Percentiles rank a stretch among this genome's conserved stretches.
These are phyloP conservation scores for Elsinoe fawcettii DNA, from an alignment of 2,329 filamentous ascomycete species.

Conservation along the genomic window DNA sequence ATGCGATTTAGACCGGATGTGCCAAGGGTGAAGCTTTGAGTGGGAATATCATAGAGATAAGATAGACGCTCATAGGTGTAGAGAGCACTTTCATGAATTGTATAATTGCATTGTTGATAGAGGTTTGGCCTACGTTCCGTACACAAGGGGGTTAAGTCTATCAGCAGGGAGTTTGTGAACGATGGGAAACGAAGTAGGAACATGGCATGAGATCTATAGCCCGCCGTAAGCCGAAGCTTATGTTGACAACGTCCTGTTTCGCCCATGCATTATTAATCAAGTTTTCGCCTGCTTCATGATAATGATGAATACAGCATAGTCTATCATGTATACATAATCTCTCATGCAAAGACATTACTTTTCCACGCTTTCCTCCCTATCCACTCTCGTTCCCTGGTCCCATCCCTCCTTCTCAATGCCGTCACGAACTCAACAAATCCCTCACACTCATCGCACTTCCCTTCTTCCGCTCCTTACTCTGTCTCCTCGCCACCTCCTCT, in stretches of 20 bases:
- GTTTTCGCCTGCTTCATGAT: neutral
- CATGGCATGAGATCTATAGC: too few relatives aligned
- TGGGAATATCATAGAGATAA: neutral
- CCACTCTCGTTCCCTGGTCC: too few relatives aligned
- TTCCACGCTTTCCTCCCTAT: neutral
- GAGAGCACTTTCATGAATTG: too few relatives aligned
- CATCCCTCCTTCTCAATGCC: slow-evolving; percentile 7
- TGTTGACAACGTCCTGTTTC: too few relatives aligned
- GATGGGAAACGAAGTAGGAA: too few relatives aligned
- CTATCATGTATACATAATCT: neutral
- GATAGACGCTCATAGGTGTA: too few relatives aligned
- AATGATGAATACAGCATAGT: neutral
- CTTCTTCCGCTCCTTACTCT: slow-evolving; percentile 17
- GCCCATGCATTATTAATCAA: too few relatives aligned
- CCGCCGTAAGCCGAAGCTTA: too few relatives aligned
- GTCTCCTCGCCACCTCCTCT: slow-evolving; percentile 18
- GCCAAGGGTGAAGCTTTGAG: neutral
- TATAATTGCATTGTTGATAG: too few relatives aligned
- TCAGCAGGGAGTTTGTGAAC: too few relatives aligned
- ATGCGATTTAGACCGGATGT: neutral
- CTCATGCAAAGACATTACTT: neutral
- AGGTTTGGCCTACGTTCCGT: too few relatives aligned
- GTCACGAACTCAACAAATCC: slow-evolving; percentile 36
- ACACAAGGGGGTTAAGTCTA: too few relatives aligned
- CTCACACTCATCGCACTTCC: slow-evolving; percentile 40